A percentile compares a stretch with the other conserved stretches of the same genome.
These are phyloP conservation scores for Hibiscus mutabilis DNA, from an alignment of 345 rosid species.

Conservation along the genomic window DNA sequence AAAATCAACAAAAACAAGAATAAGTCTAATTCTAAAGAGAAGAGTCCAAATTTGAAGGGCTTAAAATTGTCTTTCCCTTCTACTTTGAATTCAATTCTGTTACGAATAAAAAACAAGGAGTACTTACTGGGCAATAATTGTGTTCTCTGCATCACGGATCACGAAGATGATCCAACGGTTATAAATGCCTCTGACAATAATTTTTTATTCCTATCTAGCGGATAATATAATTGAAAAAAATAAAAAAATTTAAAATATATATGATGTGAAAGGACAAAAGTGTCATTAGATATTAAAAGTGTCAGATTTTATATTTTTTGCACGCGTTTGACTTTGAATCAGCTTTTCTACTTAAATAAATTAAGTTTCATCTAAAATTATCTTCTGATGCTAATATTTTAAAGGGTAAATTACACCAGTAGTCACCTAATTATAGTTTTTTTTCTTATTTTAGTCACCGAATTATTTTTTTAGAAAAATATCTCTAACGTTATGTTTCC, in stretches of 20 bases:
- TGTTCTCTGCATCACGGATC: constrained; percentile 17
- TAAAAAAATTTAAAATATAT: not conserved
- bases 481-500: too few relatives aligned
- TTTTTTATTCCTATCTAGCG: not conserved
- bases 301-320: not conserved
- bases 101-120: not conserved
- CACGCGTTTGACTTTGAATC: not conserved
- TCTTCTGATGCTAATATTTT: too few relatives aligned
- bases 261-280: not conserved
- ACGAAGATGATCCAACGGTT: constrained; percentile 47
- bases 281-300: not conserved
- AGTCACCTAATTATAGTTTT: too few relatives aligned
- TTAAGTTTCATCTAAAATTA: not conserved
- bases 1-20: constrained; percentile 6
- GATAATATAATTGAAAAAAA: too few relatives aligned
- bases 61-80: constrained; percentile 7
- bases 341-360: not conserved
- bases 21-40: not conserved
- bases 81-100: not conserved
- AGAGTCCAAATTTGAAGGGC: constrained; percentile 11
- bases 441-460: too few relatives aligned
- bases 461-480: too few relatives aligned
- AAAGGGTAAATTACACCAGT: too few relatives aligned
- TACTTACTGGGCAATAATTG: not conserved
- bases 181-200: constrained; percentile 20